Percentiles rank a stretch among this genome's conserved stretches.
Evolutionary conservation across 1,284 basidiomycete species (phyloP).

Genomic region (Apiotrichum laibachii): DNA sequence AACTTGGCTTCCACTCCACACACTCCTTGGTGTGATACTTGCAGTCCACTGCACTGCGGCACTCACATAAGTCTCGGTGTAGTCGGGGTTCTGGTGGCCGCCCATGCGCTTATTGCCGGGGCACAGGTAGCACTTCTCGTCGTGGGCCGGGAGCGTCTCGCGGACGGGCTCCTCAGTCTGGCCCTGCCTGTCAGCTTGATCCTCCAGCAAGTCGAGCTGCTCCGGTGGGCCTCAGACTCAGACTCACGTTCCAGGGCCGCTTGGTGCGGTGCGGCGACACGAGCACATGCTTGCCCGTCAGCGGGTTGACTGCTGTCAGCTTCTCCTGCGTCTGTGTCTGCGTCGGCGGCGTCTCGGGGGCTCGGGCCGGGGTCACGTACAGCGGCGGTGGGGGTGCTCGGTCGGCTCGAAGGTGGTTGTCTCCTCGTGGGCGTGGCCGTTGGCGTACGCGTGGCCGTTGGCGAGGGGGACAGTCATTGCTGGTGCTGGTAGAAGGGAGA

Average conservation of each 20-base stretch:
- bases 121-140: conserved; percentile 82
- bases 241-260: conserved; percentile 45
- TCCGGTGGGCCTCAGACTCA: no score
- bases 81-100: conserved; percentile 68
- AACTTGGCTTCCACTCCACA: no score
- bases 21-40: no score
- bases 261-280: conserved; percentile 71
- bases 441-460: no score
- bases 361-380: conserved; percentile 25
- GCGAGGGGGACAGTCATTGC: no score
- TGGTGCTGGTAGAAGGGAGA: no score
- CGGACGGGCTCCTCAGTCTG: conserved; percentile 69
- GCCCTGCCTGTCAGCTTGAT: conserved; percentile 63
- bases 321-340: neutral
- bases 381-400: conserved; percentile 48
- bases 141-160: conserved; percentile 63
- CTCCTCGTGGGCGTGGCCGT: no score
- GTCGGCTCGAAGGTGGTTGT: conserved; percentile 37
- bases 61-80: conserved; percentile 61
- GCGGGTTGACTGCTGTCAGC: conserved; percentile 46
- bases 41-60: no score
- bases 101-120: conserved; percentile 80
- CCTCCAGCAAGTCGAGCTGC: neutral
- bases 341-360: no score
- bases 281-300: conserved; percentile 61